These are phyloP conservation scores for Cladophialophora bantiana DNA, from an alignment of 2,329 filamentous ascomycete genomes.

Conservation along the genomic window DNA sequence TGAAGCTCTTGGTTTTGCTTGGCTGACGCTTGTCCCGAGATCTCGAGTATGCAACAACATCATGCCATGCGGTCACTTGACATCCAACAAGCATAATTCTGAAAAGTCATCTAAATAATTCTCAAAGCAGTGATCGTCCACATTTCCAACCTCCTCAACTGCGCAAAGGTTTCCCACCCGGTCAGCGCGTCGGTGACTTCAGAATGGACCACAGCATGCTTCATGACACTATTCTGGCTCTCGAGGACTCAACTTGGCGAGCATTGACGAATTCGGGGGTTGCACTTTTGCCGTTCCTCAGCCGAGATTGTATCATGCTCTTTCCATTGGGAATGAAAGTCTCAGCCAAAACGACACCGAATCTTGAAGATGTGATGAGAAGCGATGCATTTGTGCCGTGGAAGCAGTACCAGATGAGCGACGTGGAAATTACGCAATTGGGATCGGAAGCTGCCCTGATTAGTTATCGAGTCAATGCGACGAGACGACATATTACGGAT, in stretches of 20 bases:
- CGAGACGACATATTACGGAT: conserved; percentile 33
- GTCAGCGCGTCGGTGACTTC: neutral
- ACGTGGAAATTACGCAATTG: conserved; percentile 36
- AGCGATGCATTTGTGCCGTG: conserved; percentile 41
- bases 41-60: neutral
- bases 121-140: neutral
- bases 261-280: conserved; percentile 35
- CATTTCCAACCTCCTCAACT: neutral
- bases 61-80: conserved; percentile 1
- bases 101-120: neutral
- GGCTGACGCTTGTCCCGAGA: conserved; percentile 14
- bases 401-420: conserved; percentile 35
- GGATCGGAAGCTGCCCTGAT: conserved; percentile 38
- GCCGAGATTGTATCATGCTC: conserved; percentile 39
- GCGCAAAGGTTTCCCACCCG: neutral
- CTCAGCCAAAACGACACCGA: conserved; percentile 33
- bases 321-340: conserved; percentile 40
- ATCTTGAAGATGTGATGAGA: conserved; percentile 39
- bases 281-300: conserved; percentile 39
- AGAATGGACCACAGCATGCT: conserved; percentile 31
- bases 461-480: conserved; percentile 38
- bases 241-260: conserved; percentile 40
- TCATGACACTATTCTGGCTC: conserved; percentile 34
- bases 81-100: neutral
- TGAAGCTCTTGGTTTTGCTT: conserved; percentile 7